phyloP scores from a whole-genome alignment of 2,329 filamentous ascomycete genomes.

The Allantophomopsis cytisporea region DNA sequence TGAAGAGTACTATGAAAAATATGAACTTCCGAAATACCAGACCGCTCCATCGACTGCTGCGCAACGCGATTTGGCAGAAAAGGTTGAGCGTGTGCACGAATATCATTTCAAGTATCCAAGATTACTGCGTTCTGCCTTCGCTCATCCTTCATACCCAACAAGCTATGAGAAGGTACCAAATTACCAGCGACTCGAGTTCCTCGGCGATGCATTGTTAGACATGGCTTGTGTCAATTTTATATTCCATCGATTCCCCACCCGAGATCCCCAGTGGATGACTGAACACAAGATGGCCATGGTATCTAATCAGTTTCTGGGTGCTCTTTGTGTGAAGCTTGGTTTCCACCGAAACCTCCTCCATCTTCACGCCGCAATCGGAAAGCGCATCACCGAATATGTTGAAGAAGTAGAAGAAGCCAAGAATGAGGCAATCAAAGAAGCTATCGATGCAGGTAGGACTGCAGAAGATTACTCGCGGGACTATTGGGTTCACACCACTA shows the following conservation, averaged over 20 bases:
- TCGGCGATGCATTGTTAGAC: slow-evolving; percentile 81
- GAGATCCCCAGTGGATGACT: slow-evolving; percentile 91
- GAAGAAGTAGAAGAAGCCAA: slow-evolving; percentile 40
- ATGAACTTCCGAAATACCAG: slow-evolving; percentile 61
- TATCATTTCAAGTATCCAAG: slow-evolving; percentile 64
- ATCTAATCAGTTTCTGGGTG: slow-evolving; percentile 85
- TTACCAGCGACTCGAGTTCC: slow-evolving; percentile 85
- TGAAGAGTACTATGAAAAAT: slow-evolving; percentile 59
- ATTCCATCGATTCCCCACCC: slow-evolving; percentile 61
- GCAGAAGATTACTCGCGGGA: slow-evolving; percentile 34
- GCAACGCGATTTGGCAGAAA: slow-evolving; percentile 53
- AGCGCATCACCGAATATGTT: slow-evolving; percentile 39
- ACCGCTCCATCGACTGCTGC: slow-evolving; percentile 42
- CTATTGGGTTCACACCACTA: slow-evolving; percentile 53
- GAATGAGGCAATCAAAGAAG: slow-evolving; percentile 20
- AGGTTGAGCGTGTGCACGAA: slow-evolving; percentile 40
- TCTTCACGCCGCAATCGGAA: slow-evolving; percentile 29
- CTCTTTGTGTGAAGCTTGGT: slow-evolving; percentile 62
- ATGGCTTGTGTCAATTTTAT: slow-evolving; percentile 75
- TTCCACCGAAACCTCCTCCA: slow-evolving; percentile 62
- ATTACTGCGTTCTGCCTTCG: slow-evolving; percentile 72
- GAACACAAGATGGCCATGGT: slow-evolving; percentile 99
- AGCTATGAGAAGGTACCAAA: slow-evolving; percentile 67
- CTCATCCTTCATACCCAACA: slow-evolving; percentile 70
- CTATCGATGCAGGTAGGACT: slow-evolving; percentile 18